phyloP scores from a whole-genome alignment of 1,139 yeast species.

The Debaryomyces psychrophilus region DNA sequence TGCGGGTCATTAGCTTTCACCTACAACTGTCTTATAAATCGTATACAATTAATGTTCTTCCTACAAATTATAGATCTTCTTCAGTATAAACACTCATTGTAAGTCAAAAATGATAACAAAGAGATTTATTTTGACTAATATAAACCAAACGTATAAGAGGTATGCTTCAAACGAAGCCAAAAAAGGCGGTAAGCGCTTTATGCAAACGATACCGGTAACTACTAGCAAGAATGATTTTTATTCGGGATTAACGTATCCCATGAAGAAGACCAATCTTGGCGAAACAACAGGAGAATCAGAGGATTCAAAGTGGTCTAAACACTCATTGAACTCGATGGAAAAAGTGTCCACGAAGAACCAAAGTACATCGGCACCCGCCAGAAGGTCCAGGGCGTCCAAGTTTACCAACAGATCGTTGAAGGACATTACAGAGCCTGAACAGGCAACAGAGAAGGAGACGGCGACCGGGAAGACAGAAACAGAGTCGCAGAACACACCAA shows the following conservation, averaged over 20 bases:
- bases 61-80: background rate
- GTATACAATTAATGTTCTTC: background rate
- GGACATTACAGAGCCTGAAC: conserved; percentile 9
- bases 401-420: conserved; percentile 27
- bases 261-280: conserved; percentile 17
- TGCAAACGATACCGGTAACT: conserved; percentile 41
- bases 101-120: conserved; percentile 19
- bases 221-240: conserved; percentile 27
- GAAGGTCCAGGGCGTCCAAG: conserved; percentile 45
- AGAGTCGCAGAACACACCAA: background rate
- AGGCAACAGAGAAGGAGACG: conserved; percentile 7
- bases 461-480: conserved; percentile 8
- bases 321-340: conserved; percentile 20
- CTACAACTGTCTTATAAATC: conserved; percentile 1
- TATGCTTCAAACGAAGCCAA: conserved; percentile 30
- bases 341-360: conserved; percentile 15
- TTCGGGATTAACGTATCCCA: conserved; percentile 31
- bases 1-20: conserved; percentile 8
- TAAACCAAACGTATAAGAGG: conserved; percentile 20
- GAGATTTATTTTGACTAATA: conserved; percentile 17
- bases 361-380: conserved; percentile 22
- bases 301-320: conserved; percentile 27
- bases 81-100: conserved; percentile 6
- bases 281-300: conserved; percentile 14
- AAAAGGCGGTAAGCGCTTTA: conserved; percentile 39